phyloP scores from a whole-genome alignment of 116 monocot species.

The Posidonia oceanica region DNA sequence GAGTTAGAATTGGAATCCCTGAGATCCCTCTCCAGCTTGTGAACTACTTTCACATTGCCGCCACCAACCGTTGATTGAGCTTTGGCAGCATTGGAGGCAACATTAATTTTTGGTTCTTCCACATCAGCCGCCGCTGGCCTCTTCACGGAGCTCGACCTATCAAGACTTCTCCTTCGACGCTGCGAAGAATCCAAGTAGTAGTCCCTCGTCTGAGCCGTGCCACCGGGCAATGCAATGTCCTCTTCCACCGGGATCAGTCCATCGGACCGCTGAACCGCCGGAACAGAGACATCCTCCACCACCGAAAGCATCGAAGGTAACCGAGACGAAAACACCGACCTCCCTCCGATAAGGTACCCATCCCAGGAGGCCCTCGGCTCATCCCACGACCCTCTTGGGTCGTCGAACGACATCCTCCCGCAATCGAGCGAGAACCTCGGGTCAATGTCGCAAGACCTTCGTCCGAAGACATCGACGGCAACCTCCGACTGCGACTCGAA shows the following conservation, averaged over 20 bases:
- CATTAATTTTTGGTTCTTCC: conserved; percentile 10
- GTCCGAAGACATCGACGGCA: conserved; percentile 5
- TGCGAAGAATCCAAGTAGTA: conserved; percentile 55
- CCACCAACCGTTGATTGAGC: conserved; percentile 12
- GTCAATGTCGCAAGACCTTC: conserved; percentile 57
- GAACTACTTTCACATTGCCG: conserved; percentile 22
- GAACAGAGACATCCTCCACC: conserved; percentile 30
- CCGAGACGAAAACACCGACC: conserved; percentile 20
- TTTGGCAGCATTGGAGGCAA: neutral
- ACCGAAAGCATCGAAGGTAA: conserved; percentile 48
- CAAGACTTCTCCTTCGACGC: conserved; percentile 60
- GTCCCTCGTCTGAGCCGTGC: conserved; percentile 55
- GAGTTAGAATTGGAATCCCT: conserved; percentile 18
- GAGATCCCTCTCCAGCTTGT: conserved; percentile 22
- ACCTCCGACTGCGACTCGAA: conserved; percentile 13
- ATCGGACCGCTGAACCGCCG: conserved; percentile 34
- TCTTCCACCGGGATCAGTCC: conserved; percentile 49
- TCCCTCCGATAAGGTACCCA: conserved; percentile 38
- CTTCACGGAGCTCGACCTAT: conserved; percentile 46
- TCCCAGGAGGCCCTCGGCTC: conserved; percentile 86
- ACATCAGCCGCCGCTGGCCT: conserved; percentile 15
- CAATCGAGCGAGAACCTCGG: conserved; percentile 70
- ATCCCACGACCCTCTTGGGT: conserved; percentile 57
- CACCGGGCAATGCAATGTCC: conserved; percentile 42
- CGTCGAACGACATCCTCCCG: conserved; percentile 52